Base-by-base conservation (phyloP, 2,329 filamentous ascomycete genomes). In the Ceratocystiopsis sp. region DNA sequence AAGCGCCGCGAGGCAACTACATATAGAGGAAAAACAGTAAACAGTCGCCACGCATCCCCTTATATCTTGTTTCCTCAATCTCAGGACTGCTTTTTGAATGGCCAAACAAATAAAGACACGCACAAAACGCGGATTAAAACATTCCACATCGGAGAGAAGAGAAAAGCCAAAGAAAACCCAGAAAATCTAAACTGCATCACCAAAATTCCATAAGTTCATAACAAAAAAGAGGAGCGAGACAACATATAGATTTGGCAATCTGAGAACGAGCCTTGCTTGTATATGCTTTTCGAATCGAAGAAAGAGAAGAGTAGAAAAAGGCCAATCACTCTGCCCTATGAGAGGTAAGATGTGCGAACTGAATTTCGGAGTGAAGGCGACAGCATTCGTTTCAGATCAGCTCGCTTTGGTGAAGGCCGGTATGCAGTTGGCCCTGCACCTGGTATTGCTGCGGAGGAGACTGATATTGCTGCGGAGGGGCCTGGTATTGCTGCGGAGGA, bases 331-430 rank as follows among this genome's bases (percentile, higher is more conserved):
- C 55, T 56, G 53, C 53, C 51, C 33, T 33, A 25, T 19, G 29
- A 13, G n/a, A 29, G 45, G 42, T 25, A 46, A 34, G 42, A 37
- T 3, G 32, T 4, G 19, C 32, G 15, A 13, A 34, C n/a, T 34
- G 3, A 34, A 34, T 13, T 9, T 8, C 25, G 9, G 25, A 29
- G 25, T 11, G 25, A 29, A 4, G 2, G 25, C 6, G 11, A 34
- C 7, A 15, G 11, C 11, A 19, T 3, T 12, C 6, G 13, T 29
- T 48, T 56, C 58, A 75, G 50, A 75, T 68, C 68, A 76, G 68
- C 57, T 75, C 70, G 54, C 63, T 71, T 43, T 59, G 60, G 49
- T 70, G 63, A 34, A 75, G 55, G 1, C 71, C 71, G 13, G 68
- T 75, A 29, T 65, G 63, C 38, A 64, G 25, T 29, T 29, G 25